These are phyloP conservation scores for Waltergamsia citrina DNA, from an alignment of 2,329 filamentous ascomycete species.

Conservation along the genomic window DNA sequence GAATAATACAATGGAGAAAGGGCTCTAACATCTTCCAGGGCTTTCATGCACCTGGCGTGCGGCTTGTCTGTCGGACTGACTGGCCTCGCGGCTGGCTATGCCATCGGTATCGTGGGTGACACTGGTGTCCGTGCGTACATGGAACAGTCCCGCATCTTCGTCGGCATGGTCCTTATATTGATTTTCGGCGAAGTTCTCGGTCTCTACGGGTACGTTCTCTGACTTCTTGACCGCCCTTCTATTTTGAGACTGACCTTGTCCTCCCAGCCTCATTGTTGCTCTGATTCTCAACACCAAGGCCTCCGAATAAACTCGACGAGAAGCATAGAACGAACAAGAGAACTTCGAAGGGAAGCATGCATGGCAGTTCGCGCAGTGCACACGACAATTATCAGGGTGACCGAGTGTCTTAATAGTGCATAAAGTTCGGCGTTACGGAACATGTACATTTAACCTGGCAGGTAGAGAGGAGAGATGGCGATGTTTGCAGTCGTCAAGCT, in stretches of 20 bases:
- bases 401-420: constrained; percentile 21
- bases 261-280: constrained; percentile 72
- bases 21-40: constrained; percentile 36
- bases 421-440: constrained; percentile 27
- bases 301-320: not conserved
- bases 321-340: not conserved
- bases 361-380: not conserved
- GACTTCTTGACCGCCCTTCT: not conserved
- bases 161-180: constrained; percentile 96
- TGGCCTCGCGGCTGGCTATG: constrained; percentile 88
- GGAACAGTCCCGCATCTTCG: constrained; percentile 91
- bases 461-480: constrained; percentile 13
- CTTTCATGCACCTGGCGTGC: constrained; percentile 88
- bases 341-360: not conserved
- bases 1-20: too few relatives aligned
- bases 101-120: constrained; percentile 93
- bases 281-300: constrained; percentile 86
- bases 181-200: constrained; percentile 98
- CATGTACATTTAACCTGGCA: constrained; percentile 22
- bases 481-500: not conserved
- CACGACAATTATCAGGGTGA: not conserved
- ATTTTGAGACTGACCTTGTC: not conserved
- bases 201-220: constrained; percentile 71
- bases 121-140: constrained; percentile 91
- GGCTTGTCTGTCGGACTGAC: constrained; percentile 88